Conservation (phyloP, 2,329 filamentous ascomycete genomes). For the Penicillium capsulatum region DNA sequence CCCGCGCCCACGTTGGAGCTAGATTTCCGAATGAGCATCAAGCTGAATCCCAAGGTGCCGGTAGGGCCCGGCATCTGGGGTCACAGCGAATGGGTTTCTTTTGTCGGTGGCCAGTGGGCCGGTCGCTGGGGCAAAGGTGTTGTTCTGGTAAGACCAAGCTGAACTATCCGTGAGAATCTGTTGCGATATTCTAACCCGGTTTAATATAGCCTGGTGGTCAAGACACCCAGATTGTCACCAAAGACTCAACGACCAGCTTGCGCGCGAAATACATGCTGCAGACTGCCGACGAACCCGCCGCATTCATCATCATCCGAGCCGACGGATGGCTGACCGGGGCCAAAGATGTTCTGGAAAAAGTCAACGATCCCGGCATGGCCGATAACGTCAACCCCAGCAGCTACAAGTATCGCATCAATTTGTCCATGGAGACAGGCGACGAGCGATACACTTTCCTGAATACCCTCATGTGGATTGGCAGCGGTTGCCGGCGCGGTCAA, state of each 20-base stretch:
- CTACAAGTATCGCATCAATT: constrained; percentile 48
- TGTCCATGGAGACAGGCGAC: constrained; percentile 49
- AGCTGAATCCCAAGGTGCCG: constrained; percentile 49
- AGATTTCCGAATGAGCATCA: constrained; percentile 52
- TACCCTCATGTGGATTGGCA: constrained; percentile 49
- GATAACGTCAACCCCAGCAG: constrained; percentile 47
- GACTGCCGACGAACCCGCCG: constrained; percentile 49
- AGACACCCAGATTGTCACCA: constrained; percentile 48
- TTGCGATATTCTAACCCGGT: background rate
- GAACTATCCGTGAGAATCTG: background rate
- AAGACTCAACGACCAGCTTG: constrained; percentile 46
- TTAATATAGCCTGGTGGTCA: constrained; percentile 46
- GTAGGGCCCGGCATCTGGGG: constrained; percentile 48
- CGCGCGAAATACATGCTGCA: constrained; percentile 48
- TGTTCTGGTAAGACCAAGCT: constrained; percentile 42
- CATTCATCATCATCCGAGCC: constrained; percentile 47
- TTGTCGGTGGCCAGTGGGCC: constrained; percentile 50
- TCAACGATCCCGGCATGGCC: constrained; percentile 42
- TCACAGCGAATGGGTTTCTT: constrained; percentile 50
- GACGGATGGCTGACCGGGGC: constrained; percentile 48
- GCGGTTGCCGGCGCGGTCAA: constrained; percentile 44
- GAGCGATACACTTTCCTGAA: constrained; percentile 49
- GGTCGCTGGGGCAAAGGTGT: constrained; percentile 52
- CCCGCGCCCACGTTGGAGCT: constrained; percentile 48
- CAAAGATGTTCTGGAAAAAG: constrained; percentile 48